Percentiles rank a stretch among this genome's conserved stretches.
Conservation (phyloP, 306 rosid genomes). For the Cotoneaster glaucophyllus region DNA sequence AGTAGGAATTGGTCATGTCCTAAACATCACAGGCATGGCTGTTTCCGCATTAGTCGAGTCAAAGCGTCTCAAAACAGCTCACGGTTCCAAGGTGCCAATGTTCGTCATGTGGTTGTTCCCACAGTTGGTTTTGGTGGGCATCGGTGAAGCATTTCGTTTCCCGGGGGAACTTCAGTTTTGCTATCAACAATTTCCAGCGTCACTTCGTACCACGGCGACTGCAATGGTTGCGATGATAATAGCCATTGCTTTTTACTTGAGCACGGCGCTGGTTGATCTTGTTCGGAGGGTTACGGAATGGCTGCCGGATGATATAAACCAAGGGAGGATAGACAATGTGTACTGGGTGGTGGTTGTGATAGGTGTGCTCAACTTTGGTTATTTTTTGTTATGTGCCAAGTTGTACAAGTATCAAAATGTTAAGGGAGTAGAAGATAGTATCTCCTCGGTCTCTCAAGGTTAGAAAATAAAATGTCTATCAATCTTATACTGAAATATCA, state of each 20-base stretch:
- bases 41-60: constrained; percentile 54
- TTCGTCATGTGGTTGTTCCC: constrained; percentile 49
- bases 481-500: too few relatives aligned
- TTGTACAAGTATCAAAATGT: too few relatives aligned
- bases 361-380: too few relatives aligned
- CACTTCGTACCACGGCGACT: constrained; percentile 41
- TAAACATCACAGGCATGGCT: constrained; percentile 29
- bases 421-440: too few relatives aligned
- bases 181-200: constrained; percentile 51
- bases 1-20: constrained; percentile 47
- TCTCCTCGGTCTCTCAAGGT: too few relatives aligned
- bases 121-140: constrained; percentile 45
- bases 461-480: constrained; percentile 1
- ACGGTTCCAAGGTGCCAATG: constrained; percentile 13
- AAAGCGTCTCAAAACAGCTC: constrained; percentile 42
- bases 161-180: constrained; percentile 50
- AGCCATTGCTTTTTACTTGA: too few relatives aligned
- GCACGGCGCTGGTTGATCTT: too few relatives aligned
- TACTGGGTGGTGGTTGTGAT: too few relatives aligned
- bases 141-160: constrained; percentile 60
- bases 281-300: too few relatives aligned
- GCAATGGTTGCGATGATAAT: constrained; percentile 46
- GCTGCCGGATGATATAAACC: too few relatives aligned
- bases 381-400: too few relatives aligned
- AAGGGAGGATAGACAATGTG: too few relatives aligned